Conservation (phyloP, 768 basidiomycete genomes). For the Ramaria sp. region DNA sequence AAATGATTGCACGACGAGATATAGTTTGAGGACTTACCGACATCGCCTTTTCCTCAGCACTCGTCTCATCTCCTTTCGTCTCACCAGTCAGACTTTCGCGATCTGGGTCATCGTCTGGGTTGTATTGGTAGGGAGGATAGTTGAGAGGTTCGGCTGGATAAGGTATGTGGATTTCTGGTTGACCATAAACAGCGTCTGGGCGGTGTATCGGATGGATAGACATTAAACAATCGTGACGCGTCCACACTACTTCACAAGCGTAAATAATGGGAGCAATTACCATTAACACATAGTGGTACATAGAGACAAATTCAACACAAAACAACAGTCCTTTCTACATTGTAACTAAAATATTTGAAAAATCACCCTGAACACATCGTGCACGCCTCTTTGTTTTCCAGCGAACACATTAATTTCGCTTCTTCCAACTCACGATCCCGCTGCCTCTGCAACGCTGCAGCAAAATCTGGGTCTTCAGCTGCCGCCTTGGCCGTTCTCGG, state of each 20-base stretch:
- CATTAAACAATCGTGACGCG: background rate
- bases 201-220: conserved; percentile 7
- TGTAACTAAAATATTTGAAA: too few species aligned
- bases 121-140: background rate
- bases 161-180: conserved; percentile 7
- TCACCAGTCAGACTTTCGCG: conserved; percentile 5
- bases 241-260: background rate
- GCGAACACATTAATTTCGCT: conserved; percentile 69
- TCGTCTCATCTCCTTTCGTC: conserved; percentile 5
- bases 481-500: conserved; percentile 41
- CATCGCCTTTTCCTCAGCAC: background rate
- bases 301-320: background rate
- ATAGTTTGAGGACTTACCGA: background rate
- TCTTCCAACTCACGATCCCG: conserved; percentile 69
- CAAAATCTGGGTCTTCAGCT: conserved; percentile 60
- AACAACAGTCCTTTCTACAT: background rate
- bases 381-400: conserved; percentile 93
- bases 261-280: background rate
- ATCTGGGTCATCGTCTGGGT: conserved; percentile 5
- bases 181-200: conserved; percentile 1
- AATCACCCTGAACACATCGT: conserved; percentile 64
- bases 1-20: too few species aligned
- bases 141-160: background rate
- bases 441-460: conserved; percentile 62
- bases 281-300: background rate